These are phyloP conservation scores for Monilinia laxa DNA, from an alignment of 2,329 filamentous ascomycete species.

Conservation along the genomic window DNA sequence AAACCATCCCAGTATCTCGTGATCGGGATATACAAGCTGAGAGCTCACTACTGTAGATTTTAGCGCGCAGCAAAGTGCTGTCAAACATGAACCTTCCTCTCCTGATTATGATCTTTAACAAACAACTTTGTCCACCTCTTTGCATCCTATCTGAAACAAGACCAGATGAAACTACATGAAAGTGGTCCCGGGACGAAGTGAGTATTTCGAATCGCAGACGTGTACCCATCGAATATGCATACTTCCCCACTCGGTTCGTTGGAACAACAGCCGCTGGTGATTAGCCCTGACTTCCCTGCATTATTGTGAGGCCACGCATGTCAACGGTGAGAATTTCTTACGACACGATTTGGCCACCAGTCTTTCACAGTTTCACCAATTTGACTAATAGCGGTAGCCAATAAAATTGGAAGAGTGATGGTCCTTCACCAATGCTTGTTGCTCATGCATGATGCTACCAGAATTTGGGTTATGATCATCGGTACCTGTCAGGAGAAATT, in stretches of 20 bases:
- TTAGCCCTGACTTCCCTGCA: neutral
- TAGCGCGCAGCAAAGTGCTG: conserved; percentile 1
- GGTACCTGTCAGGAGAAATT: too few species aligned
- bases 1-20: neutral
- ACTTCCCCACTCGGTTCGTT: conserved; percentile 10
- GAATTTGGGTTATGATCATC: too few species aligned
- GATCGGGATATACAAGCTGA: conserved; percentile 1
- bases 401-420: too few species aligned
- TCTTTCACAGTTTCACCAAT: too few species aligned
- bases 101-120: neutral
- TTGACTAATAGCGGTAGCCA: too few species aligned
- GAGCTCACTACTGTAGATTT: neutral
- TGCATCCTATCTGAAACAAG: neutral
- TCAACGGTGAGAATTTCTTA: neutral
- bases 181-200: neutral
- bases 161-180: neutral
- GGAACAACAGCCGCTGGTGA: neutral
- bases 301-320: conserved; percentile 16
- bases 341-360: too few species aligned
- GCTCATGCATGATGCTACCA: too few species aligned
- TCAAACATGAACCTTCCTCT: conserved; percentile 1
- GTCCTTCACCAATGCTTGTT: too few species aligned
- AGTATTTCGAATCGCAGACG: neutral
- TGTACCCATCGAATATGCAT: conserved; percentile 1
- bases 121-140: neutral